A percentile compares a stretch with the other conserved stretches of the same genome.
These are phyloP conservation scores for Ophiostoma tasmaniense DNA, from an alignment of 2,329 filamentous ascomycete genomes.

Conservation along the genomic window DNA sequence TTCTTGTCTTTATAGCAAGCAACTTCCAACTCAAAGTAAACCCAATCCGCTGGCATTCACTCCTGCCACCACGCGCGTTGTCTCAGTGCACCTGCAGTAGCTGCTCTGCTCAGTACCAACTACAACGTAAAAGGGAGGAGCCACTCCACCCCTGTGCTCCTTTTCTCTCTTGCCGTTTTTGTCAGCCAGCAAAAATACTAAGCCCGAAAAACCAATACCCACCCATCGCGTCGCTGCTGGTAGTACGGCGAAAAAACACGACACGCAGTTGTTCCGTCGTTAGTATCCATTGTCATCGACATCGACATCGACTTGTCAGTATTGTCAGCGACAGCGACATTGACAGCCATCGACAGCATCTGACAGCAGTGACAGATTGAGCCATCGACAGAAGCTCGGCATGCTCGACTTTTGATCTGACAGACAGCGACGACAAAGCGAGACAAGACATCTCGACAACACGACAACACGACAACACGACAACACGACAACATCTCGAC, in stretches of 20 bases:
- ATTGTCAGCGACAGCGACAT: neutral
- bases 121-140: neutral
- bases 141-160: neutral
- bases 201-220: neutral
- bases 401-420: too few species aligned
- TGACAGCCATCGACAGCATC: neutral
- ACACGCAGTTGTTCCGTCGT: neutral
- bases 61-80: neutral
- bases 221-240: constrained; percentile 7
- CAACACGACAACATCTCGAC: too few species aligned
- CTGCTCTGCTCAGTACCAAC: neutral
- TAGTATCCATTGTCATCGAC: neutral
- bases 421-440: too few species aligned
- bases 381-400: too few species aligned
- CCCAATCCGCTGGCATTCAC: neutral
- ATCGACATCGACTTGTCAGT: neutral
- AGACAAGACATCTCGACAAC: too few species aligned
- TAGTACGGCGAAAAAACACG: constrained; percentile 5
- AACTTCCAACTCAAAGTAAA: neutral
- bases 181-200: constrained; percentile 1
- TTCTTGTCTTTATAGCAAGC: too few species aligned
- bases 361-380: too few species aligned
- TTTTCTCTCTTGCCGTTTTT: constrained; percentile 2
- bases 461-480: too few species aligned
- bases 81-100: neutral